Base-by-base conservation (phyloP, 495 filamentous ascomycete genomes). In the Podospora tetraspora region DNA sequence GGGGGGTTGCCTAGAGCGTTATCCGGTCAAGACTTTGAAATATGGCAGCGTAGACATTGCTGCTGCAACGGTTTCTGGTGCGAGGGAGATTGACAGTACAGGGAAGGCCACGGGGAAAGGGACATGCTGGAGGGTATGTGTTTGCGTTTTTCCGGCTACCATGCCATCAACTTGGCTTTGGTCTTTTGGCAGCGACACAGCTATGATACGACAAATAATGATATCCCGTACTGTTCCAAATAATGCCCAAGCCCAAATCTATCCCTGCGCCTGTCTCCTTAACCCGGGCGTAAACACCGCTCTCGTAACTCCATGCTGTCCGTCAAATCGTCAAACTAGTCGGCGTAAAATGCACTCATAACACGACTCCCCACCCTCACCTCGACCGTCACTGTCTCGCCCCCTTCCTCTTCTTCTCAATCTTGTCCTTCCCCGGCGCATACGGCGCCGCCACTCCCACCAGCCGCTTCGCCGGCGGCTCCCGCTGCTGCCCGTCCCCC, bases 371-470 rank as follows among this genome's bases (percentile, higher is more conserved):
- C 12, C 32, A 34, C 75, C 69, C 71, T 82, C 24, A 66, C 60
- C 8, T 72, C 73, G 63, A 13, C 11, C 32, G 3, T 79, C 73
- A 81, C 8, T 75, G 69, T 66, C 72, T 82, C 27, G 69, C 60
- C 10, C 73, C 74, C 65, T 78, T 80, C 7, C 75, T 52, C 69
- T 86, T 85, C 66, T 74, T 84, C 16, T 90, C 86, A 34, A 92
- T 69, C 68, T 83, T 86, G 74, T 94, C 92, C 61, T 81, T 83
- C 57, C 88, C 83, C 3, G 91, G 92, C 52, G 84, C 82, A 78
- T 93, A 97, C 25, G 92, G 90, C 43, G 90, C 89, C 0, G 90
- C 91, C 32, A 95, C 68, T 66, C 90, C 88, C 0, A 77, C 69
- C 60, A 79, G 71, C 62, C 71, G 66, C 68, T 73, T 32, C 62